Conservation (phyloP, 257 asterid species). For the Petrea volubilis region DNA sequence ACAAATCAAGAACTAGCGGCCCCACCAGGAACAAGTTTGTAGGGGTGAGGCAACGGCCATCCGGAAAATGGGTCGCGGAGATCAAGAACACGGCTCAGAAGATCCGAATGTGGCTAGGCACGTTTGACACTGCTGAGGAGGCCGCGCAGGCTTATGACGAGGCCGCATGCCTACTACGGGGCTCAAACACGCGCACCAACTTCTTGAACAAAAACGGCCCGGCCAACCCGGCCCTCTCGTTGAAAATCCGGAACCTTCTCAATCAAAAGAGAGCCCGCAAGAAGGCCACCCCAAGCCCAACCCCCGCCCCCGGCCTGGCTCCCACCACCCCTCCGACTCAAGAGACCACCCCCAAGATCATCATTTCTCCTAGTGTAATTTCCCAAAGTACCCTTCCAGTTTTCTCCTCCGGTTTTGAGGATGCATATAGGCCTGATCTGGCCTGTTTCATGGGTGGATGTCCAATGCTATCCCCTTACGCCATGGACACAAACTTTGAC, state of each 20-base stretch:
- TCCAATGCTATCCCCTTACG: constrained; percentile 19
- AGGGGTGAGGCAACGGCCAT: constrained; percentile 87
- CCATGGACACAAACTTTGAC: constrained; percentile 36
- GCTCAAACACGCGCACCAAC: constrained; percentile 74
- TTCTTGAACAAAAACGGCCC: constrained; percentile 55
- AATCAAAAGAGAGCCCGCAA: constrained; percentile 61
- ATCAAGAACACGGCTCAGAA: constrained; percentile 89
- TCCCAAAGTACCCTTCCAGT: constrained; percentile 9
- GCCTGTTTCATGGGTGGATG: constrained; percentile 44
- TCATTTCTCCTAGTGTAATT: constrained; percentile 21
- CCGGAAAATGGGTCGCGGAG: constrained; percentile 91
- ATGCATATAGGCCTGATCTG: constrained; percentile 62
- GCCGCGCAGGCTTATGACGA: constrained; percentile 89
- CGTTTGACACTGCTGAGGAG: constrained; percentile 85
- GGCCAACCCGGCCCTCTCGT: constrained; percentile 69
- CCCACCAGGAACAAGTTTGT: constrained; percentile 57
- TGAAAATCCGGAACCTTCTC: constrained; percentile 71
- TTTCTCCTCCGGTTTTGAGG: constrained; percentile 22
- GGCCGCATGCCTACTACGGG: constrained; percentile 84
- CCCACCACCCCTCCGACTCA: constrained; percentile 22
- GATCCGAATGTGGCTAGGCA: constrained; percentile 92
- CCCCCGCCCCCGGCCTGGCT: constrained; percentile 19
- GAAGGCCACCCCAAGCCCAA: constrained; percentile 29
- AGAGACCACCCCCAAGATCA: neutral
- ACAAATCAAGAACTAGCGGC: constrained; percentile 31